phyloP scores from a whole-genome alignment of 176 grass and related monocot genomes.

The Paspalum notatum region DNA sequence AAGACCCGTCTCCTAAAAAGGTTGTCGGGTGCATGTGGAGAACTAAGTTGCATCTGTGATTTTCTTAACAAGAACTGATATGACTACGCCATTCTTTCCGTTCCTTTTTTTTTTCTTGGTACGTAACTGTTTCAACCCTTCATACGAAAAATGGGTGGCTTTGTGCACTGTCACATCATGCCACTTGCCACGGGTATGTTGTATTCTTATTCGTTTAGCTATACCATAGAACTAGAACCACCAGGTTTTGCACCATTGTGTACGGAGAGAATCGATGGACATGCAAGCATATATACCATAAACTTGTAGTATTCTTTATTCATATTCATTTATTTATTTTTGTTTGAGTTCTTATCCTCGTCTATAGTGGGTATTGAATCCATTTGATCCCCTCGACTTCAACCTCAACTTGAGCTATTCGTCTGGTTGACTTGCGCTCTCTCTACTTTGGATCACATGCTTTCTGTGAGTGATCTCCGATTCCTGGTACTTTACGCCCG shows the following conservation, averaged over 20 bases:
- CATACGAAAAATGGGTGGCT: background rate
- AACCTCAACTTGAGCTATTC: slow-evolving; percentile 21
- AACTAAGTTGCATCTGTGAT: slow-evolving; percentile 76
- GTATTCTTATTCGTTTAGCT: slow-evolving; percentile 20
- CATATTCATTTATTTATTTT: background rate
- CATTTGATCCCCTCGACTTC: background rate
- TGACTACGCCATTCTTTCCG: slow-evolving; percentile 30
- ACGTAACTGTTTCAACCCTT: slow-evolving; percentile 13
- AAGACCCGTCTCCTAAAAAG: slow-evolving; percentile 83
- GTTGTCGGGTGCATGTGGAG: slow-evolving; percentile 83
- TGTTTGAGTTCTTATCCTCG: background rate
- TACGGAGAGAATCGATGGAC: slow-evolving; percentile 13
- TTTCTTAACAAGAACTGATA: slow-evolving; percentile 24
- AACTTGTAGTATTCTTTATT: no score
- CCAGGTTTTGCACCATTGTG: slow-evolving; percentile 20
- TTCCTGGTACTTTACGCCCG: slow-evolving; percentile 25
- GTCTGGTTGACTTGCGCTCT: slow-evolving; percentile 15
- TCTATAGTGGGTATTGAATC: background rate
- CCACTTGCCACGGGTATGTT: slow-evolving; percentile 29
- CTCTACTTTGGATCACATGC: slow-evolving; percentile 34
- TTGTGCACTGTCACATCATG: slow-evolving; percentile 30
- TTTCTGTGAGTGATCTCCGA: slow-evolving; percentile 31
- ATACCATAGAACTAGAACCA: slow-evolving; percentile 24
- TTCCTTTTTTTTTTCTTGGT: slow-evolving; percentile 2
- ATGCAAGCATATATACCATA: no score